Conservation (phyloP, 805 yeast genomes). For the Candida namnaoensis region DNA sequence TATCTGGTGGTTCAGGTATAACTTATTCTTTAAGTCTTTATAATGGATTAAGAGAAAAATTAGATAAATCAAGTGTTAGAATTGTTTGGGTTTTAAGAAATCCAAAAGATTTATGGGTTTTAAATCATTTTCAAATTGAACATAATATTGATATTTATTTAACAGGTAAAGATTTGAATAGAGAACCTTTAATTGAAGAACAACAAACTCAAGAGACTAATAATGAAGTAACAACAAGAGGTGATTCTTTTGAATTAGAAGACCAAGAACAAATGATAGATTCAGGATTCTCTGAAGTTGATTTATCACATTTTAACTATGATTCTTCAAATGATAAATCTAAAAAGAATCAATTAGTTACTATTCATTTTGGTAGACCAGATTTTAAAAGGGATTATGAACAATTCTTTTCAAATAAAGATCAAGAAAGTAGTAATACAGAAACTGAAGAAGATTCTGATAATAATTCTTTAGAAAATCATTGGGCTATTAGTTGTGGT, state of each 20-base stretch:
- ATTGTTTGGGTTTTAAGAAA: constrained; percentile 49
- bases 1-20: constrained; percentile 72
- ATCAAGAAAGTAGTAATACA: too few relatives aligned
- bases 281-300: too few relatives aligned
- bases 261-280: not conserved
- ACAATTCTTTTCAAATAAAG: constrained; percentile 22
- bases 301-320: too few relatives aligned
- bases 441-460: too few relatives aligned
- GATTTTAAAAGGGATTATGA: constrained; percentile 5
- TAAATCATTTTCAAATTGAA: constrained; percentile 26
- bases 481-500: constrained; percentile 55
- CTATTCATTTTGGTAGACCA: constrained; percentile 31
- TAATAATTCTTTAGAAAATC: too few relatives aligned
- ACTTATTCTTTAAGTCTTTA: constrained; percentile 51
- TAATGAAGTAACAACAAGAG: constrained; percentile 10
- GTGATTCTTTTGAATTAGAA: constrained; percentile 15
- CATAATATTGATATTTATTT: constrained; percentile 28
- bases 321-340: too few relatives aligned
- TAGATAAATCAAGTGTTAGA: constrained; percentile 21
- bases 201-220: constrained; percentile 6
- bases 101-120: constrained; percentile 36
- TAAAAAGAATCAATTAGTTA: not conserved
- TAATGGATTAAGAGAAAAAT: constrained; percentile 24
- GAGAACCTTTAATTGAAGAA: constrained; percentile 1
- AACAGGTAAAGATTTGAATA: constrained; percentile 18